phyloP scores from a whole-genome alignment of 148 eudicot genomes.

The Amaranthus palmeri region DNA sequence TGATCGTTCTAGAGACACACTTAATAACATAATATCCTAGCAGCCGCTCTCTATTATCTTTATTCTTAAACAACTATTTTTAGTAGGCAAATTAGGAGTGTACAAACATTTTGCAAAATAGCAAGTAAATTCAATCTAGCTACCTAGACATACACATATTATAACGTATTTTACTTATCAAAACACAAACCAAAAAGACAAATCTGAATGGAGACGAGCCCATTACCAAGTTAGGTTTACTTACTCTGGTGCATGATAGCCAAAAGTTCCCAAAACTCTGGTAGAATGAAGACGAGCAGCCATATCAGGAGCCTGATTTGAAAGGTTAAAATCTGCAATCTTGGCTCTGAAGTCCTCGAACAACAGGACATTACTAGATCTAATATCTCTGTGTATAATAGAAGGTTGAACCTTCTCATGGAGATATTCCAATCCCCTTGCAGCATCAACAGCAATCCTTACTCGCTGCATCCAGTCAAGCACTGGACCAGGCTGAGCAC shows the following conservation, averaged over 20 bases:
- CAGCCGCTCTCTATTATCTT: too few relatives aligned
- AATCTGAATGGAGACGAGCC: too few relatives aligned
- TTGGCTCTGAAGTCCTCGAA: slow-evolving; percentile 62
- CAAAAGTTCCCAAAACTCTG: slow-evolving; percentile 62
- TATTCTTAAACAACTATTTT: too few relatives aligned
- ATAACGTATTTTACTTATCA: too few relatives aligned
- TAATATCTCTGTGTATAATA: slow-evolving; percentile 58
- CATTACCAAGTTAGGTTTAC: too few relatives aligned
- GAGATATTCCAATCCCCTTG: slow-evolving; percentile 59
- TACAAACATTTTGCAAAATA: too few relatives aligned
- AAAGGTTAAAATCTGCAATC: slow-evolving; percentile 62
- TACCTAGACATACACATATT: too few relatives aligned
- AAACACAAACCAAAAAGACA: too few relatives aligned
- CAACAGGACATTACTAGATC: slow-evolving; percentile 58
- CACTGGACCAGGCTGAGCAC: slow-evolving; percentile 68
- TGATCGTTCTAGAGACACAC: too few relatives aligned
- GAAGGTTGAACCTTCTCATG: slow-evolving; percentile 59
- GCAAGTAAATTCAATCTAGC: too few relatives aligned
- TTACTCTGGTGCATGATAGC: slow-evolving; percentile 78
- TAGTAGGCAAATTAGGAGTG: too few relatives aligned
- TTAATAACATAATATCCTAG: too few relatives aligned
- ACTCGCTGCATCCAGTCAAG: slow-evolving; percentile 71
- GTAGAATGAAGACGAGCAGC: slow-evolving; percentile 76
- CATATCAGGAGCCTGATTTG: slow-evolving; percentile 74
- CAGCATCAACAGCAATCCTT: slow-evolving; percentile 60